phyloP scores from a whole-genome alignment of 495 filamentous ascomycete species.

The Alectoria sarmentosa region DNA sequence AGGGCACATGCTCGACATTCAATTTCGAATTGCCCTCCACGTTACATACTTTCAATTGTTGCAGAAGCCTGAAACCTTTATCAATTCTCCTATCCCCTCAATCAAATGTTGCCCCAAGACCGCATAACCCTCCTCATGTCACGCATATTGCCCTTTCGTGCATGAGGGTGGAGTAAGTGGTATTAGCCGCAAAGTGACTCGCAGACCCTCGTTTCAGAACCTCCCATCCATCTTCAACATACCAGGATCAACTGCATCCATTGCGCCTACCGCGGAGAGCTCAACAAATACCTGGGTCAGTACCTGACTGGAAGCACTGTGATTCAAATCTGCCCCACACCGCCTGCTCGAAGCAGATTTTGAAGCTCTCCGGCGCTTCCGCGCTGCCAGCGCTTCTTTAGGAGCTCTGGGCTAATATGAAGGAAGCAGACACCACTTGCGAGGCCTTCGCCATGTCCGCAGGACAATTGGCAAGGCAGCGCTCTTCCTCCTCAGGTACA shows the following conservation, averaged over 20 bases:
- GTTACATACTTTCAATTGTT: constrained; percentile 9
- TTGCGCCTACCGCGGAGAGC: constrained; percentile 11
- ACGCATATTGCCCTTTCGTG: constrained; percentile 17
- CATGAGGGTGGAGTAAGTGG: constrained; percentile 23
- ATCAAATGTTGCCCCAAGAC: constrained; percentile 11
- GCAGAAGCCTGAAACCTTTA: constrained; percentile 23
- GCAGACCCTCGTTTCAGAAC: constrained; percentile 23
- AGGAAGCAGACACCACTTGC: constrained; percentile 19
- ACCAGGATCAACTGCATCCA: constrained; percentile 9
- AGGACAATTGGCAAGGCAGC: constrained; percentile 47
- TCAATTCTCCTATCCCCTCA: constrained; percentile 20
- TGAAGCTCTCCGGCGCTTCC: constrained; percentile 11
- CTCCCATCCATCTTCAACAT: background rate
- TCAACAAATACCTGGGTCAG: constrained; percentile 16
- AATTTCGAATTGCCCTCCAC: constrained; percentile 16
- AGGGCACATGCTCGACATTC: constrained; percentile 15
- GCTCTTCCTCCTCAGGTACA: constrained; percentile 53
- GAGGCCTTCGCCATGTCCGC: constrained; percentile 40
- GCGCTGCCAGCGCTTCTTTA: constrained; percentile 13
- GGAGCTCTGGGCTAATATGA: constrained; percentile 11
- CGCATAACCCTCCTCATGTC: constrained; percentile 22
- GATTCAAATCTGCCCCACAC: background rate
- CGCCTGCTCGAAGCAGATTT: constrained; percentile 3
- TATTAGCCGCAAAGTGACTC: constrained; percentile 23
- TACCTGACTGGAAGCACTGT: constrained; percentile 7